Percentiles rank a stretch among this genome's conserved stretches.
These are phyloP conservation scores for Zizania palustris DNA, from an alignment of 202 grass and related monocot genomes.

Conservation along the genomic window DNA sequence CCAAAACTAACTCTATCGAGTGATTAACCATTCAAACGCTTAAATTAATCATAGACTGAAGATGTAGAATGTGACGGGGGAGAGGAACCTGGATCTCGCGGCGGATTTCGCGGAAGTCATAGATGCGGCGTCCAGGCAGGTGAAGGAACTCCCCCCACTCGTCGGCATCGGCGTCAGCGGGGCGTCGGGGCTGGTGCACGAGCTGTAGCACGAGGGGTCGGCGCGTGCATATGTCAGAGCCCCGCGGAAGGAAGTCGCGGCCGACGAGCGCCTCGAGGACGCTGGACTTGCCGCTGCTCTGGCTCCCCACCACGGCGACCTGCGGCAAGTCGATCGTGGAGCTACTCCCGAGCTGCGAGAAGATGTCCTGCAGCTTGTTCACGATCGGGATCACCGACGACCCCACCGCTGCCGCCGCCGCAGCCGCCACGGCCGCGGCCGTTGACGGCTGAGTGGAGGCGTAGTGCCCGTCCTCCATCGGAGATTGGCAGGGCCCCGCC, in stretches of 20 bases:
- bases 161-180: slow-evolving; percentile 51
- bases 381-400: no score
- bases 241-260: slow-evolving; percentile 90
- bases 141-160: slow-evolving; percentile 99
- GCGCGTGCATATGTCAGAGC: slow-evolving; percentile 94
- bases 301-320: slow-evolving; percentile 90
- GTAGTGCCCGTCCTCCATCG: no score
- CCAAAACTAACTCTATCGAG: neutral
- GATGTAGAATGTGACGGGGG: slow-evolving; percentile 9
- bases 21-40: neutral
- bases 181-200: slow-evolving; percentile 63
- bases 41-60: neutral
- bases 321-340: no score
- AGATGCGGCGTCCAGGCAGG: slow-evolving; percentile 67
- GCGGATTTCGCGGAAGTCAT: slow-evolving; percentile 83
- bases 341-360: no score
- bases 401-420: no score
- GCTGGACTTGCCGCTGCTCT: slow-evolving; percentile 99
- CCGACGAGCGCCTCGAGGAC: slow-evolving; percentile 96
- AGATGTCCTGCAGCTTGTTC: no score
- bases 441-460: no score
- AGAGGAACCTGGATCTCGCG: slow-evolving; percentile 78
- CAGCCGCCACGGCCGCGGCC: no score
- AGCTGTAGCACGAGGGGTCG: slow-evolving; percentile 91
- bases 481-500: slow-evolving; percentile 38